Base-by-base conservation (phyloP, 1,284 basidiomycete genomes). In the Phellinidium pouzarii region DNA sequence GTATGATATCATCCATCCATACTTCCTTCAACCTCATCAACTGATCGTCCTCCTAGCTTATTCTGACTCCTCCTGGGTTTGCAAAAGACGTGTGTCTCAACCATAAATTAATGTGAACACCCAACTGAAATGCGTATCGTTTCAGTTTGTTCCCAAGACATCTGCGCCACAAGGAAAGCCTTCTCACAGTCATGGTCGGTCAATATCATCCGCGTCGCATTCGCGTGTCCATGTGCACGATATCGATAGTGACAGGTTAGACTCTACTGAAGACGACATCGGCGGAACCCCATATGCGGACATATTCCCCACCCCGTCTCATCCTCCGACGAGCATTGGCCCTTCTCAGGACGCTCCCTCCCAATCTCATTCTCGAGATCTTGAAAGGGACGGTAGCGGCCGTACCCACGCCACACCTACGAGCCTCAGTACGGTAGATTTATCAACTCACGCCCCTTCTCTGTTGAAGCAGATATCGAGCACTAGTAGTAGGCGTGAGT, bases 11-110 rank as follows among this genome's bases (percentile, higher is more conserved):
- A 22, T 9, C 3, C 6, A 7, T 36, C 19, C 12, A 20, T 6
- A 11, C 20, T 25, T 37, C 12, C 22, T 20, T 22, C 17, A 20
- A 52, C 22, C 11, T 11, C 17, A 41, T 14, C 20, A 5, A 42
- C n/a, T 22, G 40, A 17, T 42, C 19, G 5, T 11, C 8, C 22
- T n/a, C 6, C n/a, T 56, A 84, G 84, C 74, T 84, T 26, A 66
- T 85, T 17, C 53, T 79, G 1, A 86, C 79, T 1, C 66, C 82
- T 4, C 87, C 88, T 19, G 88, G 87, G 2, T 81, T 74, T 60
- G 87, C 87, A 2, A 68, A 64, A 65, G 75, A 88, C 56, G 87
- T 87, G 69, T 31, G 19, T n/a, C 50, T 20, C 26, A 27, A 4
- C n/a, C 40, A 1, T 4, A 4, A n/a, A 36, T 11, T 46, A 25